Evolutionary conservation across 805 yeast species (phyloP).

Genomic region (Candida pini): DNA sequence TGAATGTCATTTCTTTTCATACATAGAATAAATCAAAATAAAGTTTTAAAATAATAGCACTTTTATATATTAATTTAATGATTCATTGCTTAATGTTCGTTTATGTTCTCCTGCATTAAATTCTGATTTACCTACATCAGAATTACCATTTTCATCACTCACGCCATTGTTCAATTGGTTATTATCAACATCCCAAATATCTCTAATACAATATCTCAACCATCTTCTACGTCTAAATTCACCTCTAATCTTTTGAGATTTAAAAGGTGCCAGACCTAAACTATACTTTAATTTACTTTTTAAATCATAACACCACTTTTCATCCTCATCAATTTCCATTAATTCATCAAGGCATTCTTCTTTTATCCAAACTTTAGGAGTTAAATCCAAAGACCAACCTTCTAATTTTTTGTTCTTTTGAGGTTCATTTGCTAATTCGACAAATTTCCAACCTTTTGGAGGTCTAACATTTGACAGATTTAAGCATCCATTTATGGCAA

Average conservation of each 20-base stretch:
- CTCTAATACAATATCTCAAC: conserved; percentile 41
- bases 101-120: not conserved
- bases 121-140: not conserved
- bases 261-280: conserved; percentile 12
- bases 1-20: not conserved
- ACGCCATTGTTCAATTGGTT: too few species aligned
- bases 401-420: conserved; percentile 15
- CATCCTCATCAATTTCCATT: conserved; percentile 61
- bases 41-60: too few species aligned
- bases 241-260: conserved; percentile 30
- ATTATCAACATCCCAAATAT: conserved; percentile 16
- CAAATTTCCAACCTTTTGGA: conserved; percentile 56
- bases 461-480: conserved; percentile 41
- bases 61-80: too few species aligned
- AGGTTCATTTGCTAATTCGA: conserved; percentile 9
- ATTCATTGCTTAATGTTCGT: too few species aligned
- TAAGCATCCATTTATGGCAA: conserved; percentile 24
- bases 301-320: conserved; percentile 82
- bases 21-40: not conserved
- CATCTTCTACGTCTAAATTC: conserved; percentile 62
- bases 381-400: conserved; percentile 64
- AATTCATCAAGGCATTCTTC: conserved; percentile 42
- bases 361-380: conserved; percentile 60
- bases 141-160: conserved; percentile 2
- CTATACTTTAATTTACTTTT: conserved; percentile 20